Evolutionary conservation across 2,329 filamentous ascomycete genomes (phyloP), one percentile per base, ranked within the genome.

Genomic region (Geoglossum cookeanum): DNA sequence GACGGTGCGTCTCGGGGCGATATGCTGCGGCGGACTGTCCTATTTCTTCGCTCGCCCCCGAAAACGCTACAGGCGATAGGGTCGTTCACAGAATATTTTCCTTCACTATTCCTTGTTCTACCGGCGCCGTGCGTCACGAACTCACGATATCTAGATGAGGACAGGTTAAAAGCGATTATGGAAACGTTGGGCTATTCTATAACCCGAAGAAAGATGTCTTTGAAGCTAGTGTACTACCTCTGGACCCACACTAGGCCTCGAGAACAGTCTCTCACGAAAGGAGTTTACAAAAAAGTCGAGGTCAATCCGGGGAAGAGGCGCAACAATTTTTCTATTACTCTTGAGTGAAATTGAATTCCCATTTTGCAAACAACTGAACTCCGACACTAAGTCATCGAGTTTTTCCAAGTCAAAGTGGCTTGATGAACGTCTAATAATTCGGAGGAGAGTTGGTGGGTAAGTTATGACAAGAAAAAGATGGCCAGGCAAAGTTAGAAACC

Each of bases 291-390:
- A 59, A 97, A 97, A 70, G 78, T 79, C 60, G 84, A 92, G 67
- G 68, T 95, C 45, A 83, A 86, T 60, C 78, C 87, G 27, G 90
- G 90, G 9, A 73, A 75, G 56, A 78, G 75, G 29, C 80, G 89
- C 67, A 98, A 98, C 70, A 97, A 98, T 66, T 98, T 97, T 68
- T 81, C 85, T 13, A 82, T 97, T 63, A 78, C 87, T 15, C 68
- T 95, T 59, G 73, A 71, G 54, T 69, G 62, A 64, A 37, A 37
- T 33, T 32, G 42, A 22, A 22, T 22, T 2, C 22, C 22, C 22
- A 22, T 22, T 22, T 22, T 22, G 22, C 22, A 22, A 22, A 22
- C 22, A 22, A 22, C 22, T 22, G 22, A 22, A 22, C 22, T 22
- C 22, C 22, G 22, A 22, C 22, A 1, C 22, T 22, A 22, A 22